Base-by-base conservation (phyloP, 2,329 filamentous ascomycete species). In the Corynespora cassiicola region DNA sequence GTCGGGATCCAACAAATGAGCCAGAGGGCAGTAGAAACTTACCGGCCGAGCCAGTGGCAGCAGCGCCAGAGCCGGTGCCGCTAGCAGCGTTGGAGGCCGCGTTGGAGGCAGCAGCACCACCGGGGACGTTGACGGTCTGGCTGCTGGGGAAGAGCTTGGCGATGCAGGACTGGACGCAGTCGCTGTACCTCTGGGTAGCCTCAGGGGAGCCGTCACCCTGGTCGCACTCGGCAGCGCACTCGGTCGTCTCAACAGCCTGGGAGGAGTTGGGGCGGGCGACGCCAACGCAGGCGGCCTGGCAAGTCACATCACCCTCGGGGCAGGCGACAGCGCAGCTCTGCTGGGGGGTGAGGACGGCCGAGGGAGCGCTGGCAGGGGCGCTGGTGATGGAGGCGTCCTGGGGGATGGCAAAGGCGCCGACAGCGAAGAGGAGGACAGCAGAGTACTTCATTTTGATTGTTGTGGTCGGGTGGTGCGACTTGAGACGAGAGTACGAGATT, bases 251-350 rank as follows among this genome's bases (percentile, higher is more conserved):
- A 53, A 77, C 72, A 53, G 69, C 75, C 61, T 76, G 70, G 31
- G 58, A 56, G n/a, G 71, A 67, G 58, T 73, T 74, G 46, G 78
- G 78, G 59, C 74, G 78, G 20, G 78, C 77, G 24, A 75, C 72
- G 23, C 73, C 67, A 50, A 75, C 66, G 65, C 78, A 81, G 10
- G 63, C 56, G 23, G 78, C 78, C 47, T 70, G 61, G 67, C 78
- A 81, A 63, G 73, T 76, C 36, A 75, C 64, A 52, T 80, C 76
- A 26, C 47, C 65, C 14, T 57, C 38, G 22, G 50, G 43, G 55
- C 78, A 78, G 68, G 42, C 12, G 29, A 39, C 22, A n/a, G 62
- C 48, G 50, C 69, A 71, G 54, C 58, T 63, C 24, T 63, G 50
- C 6, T 50, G 37, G 11, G 67, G 58, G 15, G 56, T 50, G 21